Evolutionary conservation across 768 basidiomycete genomes (phyloP), one percentile per base, ranked within the genome.

Genomic region (Aureoboletus auriporus): DNA sequence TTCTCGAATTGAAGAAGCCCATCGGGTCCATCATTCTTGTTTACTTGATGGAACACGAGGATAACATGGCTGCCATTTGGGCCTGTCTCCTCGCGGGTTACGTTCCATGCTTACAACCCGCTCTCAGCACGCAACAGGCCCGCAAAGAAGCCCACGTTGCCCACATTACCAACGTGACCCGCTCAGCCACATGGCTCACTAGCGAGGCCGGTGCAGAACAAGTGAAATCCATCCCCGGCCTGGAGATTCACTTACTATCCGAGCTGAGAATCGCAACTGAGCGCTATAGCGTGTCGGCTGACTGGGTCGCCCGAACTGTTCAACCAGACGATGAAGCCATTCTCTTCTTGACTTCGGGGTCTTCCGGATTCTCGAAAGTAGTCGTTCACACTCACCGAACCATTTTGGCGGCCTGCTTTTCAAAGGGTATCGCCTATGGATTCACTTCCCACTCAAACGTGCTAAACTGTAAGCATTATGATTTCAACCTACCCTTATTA

Each of bases 281-380:
- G 46, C 20, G 46, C 3, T 45, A 53, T 31, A 44, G 11, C 14
- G 29, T 58, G 27, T 13, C 50, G 3, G 20, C 39, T 31, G 17
- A 53, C 30, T 45, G 55, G 64, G 33, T 44, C 6, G 55, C 46
- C 4, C 52, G 55, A 2, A 26, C 39, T 8, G 40, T 51, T 9
- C 55, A 50, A 31, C 55, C 61, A 6, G 60, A 65, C 13, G 63
- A 63, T 23, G 62, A 65, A 27, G 60, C 62, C 5, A 62, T 65
- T n/a, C 35, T 64, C 13, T 64, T 64, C 50, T 39, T 73, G 42
- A 73, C 72, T 11, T 72, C 72, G 0, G 72, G 72, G 2, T 73
- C 72, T 0, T 69, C 71, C 9, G 72, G 72, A 0, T 69, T 70
- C 46, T 69, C 70, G 0, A 73, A 73, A 44, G 72, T 64, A 2